Conservation (phyloP, 306 rosid species). For the Purshia tridentata region DNA sequence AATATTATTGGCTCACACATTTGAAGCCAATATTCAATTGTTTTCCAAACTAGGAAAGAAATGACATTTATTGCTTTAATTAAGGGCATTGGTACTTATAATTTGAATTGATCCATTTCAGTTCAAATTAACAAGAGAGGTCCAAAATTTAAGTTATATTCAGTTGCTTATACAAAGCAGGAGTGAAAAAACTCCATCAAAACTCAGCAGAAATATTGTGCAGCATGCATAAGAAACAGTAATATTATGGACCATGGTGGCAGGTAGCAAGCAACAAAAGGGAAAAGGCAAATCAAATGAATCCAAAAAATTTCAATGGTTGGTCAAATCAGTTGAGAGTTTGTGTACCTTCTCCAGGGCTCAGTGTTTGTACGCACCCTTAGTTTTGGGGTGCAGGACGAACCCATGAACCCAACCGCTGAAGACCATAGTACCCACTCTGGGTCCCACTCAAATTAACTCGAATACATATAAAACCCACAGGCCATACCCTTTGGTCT, state of each 20-base stretch:
- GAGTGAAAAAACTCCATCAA: neutral
- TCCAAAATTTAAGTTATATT: neutral
- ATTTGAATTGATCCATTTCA: neutral
- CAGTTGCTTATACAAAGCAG: neutral
- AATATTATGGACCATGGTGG: neutral
- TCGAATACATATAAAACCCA: neutral
- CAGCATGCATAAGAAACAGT: neutral
- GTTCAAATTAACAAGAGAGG: neutral
- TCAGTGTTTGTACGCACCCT: conserved; percentile 16
- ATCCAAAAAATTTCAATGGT: neutral
- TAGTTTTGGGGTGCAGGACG: neutral
- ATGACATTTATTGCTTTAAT: neutral
- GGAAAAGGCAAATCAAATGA: neutral
- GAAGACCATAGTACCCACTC: neutral
- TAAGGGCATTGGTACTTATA: neutral
- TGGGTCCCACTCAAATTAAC: neutral
- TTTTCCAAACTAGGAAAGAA: neutral
- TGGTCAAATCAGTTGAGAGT: conserved; percentile 7
- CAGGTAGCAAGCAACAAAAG: neutral
- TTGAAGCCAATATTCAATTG: neutral
- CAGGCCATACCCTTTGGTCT: neutral
- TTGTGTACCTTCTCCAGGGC: neutral
- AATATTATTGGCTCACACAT: neutral
- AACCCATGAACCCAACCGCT: neutral
- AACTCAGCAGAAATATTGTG: neutral